A percentile compares a stretch with the other conserved stretches of the same genome.
These are phyloP conservation scores for Fusarium coicis DNA, from an alignment of 2,329 filamentous ascomycete genomes.

Conservation along the genomic window DNA sequence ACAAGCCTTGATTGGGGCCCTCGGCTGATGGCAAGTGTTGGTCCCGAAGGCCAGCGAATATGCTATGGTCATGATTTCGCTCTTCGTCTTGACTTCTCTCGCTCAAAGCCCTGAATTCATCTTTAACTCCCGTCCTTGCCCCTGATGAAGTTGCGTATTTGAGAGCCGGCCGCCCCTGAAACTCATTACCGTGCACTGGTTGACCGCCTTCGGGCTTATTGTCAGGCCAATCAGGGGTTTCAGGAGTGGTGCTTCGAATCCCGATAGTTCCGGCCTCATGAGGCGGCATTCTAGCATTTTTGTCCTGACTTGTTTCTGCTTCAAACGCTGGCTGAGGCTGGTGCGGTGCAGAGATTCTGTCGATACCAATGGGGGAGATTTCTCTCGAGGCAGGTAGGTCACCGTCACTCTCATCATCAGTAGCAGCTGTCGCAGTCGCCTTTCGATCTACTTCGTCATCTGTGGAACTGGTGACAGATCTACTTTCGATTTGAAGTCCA, in stretches of 20 bases:
- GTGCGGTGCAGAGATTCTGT: background rate
- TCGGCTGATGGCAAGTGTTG: background rate
- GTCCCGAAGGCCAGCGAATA: background rate
- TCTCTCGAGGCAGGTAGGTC: constrained; percentile 7
- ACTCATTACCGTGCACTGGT: background rate
- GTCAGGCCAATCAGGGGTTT: background rate
- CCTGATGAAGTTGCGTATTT: background rate
- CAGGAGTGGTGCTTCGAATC: background rate
- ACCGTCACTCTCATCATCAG: constrained; percentile 25
- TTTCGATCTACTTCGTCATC: background rate
- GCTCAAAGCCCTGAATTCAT: background rate
- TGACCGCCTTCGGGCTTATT: background rate
- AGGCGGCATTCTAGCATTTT: background rate
- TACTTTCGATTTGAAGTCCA: background rate
- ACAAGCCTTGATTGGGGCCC: background rate
- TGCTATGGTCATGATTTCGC: background rate
- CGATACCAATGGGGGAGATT: constrained; percentile 10
- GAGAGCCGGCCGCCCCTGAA: background rate
- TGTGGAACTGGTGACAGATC: background rate
- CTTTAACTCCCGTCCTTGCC: background rate
- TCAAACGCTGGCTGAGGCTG: background rate
- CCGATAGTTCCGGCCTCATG: background rate
- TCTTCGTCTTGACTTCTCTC: constrained; percentile 5
- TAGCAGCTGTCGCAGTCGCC: background rate
- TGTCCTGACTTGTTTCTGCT: background rate